phyloP scores from a whole-genome alignment of 2,329 filamentous ascomycete species.

The Fusarium anguioides region DNA sequence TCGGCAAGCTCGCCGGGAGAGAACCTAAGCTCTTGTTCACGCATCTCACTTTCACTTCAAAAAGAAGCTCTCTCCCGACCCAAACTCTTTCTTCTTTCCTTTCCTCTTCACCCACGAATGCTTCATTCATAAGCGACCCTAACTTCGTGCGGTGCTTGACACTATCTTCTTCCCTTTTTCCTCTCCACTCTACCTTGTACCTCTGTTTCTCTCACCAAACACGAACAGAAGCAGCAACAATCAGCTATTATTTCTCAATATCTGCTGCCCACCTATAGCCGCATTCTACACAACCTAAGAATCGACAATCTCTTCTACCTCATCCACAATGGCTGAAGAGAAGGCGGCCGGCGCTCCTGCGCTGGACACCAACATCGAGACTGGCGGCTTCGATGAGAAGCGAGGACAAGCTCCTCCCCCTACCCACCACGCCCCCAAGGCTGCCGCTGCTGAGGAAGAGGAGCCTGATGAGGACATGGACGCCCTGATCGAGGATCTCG shows the following conservation, averaged over 20 bases:
- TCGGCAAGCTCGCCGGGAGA: slow-evolving; percentile 45
- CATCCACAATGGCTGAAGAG: slow-evolving; percentile 64
- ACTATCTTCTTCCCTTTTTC: slow-evolving; percentile 43
- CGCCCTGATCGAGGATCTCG: slow-evolving; percentile 86
- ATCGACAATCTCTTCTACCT: slow-evolving; percentile 24
- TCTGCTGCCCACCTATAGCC: slow-evolving; percentile 41
- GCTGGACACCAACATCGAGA: slow-evolving; percentile 73
- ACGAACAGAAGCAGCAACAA: slow-evolving; percentile 36
- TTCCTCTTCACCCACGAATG: slow-evolving; percentile 63
- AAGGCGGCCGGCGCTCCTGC: slow-evolving; percentile 64
- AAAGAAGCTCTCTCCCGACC: slow-evolving; percentile 53
- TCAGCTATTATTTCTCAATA: slow-evolving; percentile 28
- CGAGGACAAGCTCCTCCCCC: slow-evolving; percentile 51
- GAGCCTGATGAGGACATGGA: slow-evolving; percentile 87
- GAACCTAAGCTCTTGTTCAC: slow-evolving; percentile 33
- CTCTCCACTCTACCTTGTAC: slow-evolving; percentile 45
- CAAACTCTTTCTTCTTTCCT: slow-evolving; percentile 49
- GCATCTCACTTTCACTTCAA: slow-evolving; percentile 50
- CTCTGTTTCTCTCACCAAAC: slow-evolving; percentile 38
- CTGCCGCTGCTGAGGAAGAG: slow-evolving; percentile 67
- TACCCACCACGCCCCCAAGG: slow-evolving; percentile 50
- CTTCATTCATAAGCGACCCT: slow-evolving; percentile 57
- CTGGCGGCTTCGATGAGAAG: slow-evolving; percentile 75
- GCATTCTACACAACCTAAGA: slow-evolving; percentile 34
- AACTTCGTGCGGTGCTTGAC: slow-evolving; percentile 63